Base-by-base conservation (phyloP, 2,329 filamentous ascomycete genomes). In the Thelonectria discophora region DNA sequence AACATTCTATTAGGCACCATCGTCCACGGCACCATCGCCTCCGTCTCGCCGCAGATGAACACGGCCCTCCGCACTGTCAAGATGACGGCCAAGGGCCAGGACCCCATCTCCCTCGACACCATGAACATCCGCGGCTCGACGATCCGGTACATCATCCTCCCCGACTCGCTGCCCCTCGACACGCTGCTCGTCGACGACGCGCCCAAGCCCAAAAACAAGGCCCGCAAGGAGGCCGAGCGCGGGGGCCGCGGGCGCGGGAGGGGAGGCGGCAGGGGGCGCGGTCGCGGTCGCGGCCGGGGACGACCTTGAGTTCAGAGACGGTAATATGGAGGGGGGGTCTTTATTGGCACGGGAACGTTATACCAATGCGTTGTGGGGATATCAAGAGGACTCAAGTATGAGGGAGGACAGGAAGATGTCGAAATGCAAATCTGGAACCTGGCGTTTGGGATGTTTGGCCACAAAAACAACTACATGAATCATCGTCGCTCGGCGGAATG, bases 201-300 rank as follows among this genome's bases (percentile, higher is more conserved):
- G 73, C 93, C 94, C 53, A 99, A 99, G 84, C 94, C 95, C 64
- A 98, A 98, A 90, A 99, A 99, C 83, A 99, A 99, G 88, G 94
- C 95, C 24, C 88, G 94, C 76, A 99, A 99, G 85, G 95, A 98
- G 81, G 85, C 84, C 32, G 86, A 87, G 61, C 82, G 89, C 49
- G 85, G 86, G 13, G 82, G 76, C 27, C 77, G 83, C 45, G 82
- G 83, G 79, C 77, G 85, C 30, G 82, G 84, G 32, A 76, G 84
- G 51, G 82, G 84, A 13, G 77, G 84, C 48, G 83, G 86, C 21
- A 79, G 87, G 55, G 86, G 86, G 17, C 78, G 85, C 40, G 81
- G 83, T 39, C 74, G 81, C 45, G 80, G 81, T 17, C 76, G 80
- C 46, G 77, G 79, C 30, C 76, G 78, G 56, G 77, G 78, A 62